These are phyloP conservation scores for Gastrolobium bilobum DNA, from an alignment of 306 rosid genomes.

Conservation along the genomic window DNA sequence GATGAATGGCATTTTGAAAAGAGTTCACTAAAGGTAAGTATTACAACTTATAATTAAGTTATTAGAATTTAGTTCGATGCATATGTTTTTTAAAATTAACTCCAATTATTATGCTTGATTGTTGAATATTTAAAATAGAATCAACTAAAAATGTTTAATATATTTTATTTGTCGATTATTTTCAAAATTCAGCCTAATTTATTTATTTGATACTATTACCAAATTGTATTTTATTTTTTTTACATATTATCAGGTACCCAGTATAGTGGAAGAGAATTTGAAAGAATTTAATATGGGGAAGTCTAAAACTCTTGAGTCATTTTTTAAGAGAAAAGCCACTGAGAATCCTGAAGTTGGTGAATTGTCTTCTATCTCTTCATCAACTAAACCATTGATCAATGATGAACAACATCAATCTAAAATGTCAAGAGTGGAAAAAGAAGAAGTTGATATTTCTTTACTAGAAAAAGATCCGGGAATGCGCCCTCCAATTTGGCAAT, in stretches of 20 bases:
- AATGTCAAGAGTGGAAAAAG: not conserved
- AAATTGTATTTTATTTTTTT: not conserved
- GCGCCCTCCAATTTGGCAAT: not conserved
- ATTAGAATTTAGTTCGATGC: not conserved
- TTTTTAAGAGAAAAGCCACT: not conserved
- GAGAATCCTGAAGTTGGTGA: not conserved
- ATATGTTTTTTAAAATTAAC: not conserved
- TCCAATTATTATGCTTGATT: not conserved
- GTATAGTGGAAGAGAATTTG: not conserved
- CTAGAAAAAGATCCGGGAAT: slow-evolving; percentile 3
- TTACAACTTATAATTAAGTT: not conserved
- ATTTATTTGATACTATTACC: not conserved
- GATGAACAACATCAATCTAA: not conserved
- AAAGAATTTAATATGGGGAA: not conserved
- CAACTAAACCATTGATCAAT: not conserved
- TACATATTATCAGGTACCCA: not conserved
- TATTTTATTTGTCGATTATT: not conserved
- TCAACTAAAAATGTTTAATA: not conserved
- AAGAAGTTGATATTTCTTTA: slow-evolving; percentile 17
- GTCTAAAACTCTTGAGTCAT: not conserved
- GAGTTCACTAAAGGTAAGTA: not conserved
- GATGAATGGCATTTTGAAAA: not conserved
- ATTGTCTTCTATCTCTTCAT: not conserved
- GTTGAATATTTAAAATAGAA: not conserved
- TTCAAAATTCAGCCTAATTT: not conserved